These are phyloP conservation scores for Pseudodiploospora longispora DNA, from an alignment of 2,329 filamentous ascomycete species.

Conservation along the genomic window DNA sequence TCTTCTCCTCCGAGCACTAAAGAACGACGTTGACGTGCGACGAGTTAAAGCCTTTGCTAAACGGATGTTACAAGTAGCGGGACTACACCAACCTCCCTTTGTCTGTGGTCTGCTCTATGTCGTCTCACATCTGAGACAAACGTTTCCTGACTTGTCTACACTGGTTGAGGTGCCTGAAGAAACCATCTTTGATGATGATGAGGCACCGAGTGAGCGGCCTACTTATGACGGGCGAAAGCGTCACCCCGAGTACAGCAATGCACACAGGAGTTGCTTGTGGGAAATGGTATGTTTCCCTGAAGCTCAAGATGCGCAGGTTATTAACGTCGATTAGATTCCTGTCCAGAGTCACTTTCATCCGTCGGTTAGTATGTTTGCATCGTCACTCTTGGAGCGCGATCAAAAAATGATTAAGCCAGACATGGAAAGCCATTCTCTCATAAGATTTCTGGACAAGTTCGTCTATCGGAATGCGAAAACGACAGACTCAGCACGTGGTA, in stretches of 20 bases:
- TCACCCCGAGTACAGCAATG: conserved; percentile 85
- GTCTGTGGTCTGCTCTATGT: conserved; percentile 89
- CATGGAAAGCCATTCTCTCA: conserved; percentile 79
- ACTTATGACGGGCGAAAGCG: conserved; percentile 84
- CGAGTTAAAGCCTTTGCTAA: conserved; percentile 95
- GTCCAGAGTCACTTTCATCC: conserved; percentile 73
- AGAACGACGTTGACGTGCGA: conserved; percentile 81
- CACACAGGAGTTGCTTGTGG: conserved; percentile 90
- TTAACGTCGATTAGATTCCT: conserved; percentile 24
- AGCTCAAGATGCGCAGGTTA: not conserved
- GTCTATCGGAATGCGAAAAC: conserved; percentile 93
- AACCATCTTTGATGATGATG: conserved; percentile 57
- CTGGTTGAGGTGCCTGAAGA: conserved; percentile 77
- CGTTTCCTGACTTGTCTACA: conserved; percentile 71
- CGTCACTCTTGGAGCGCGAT: conserved; percentile 59
- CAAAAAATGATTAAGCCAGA: conserved; percentile 82
- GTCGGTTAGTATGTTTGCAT: conserved; percentile 78
- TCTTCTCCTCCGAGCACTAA: conserved; percentile 78
- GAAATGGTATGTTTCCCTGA: conserved; percentile 55
- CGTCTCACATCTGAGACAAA: conserved; percentile 68
- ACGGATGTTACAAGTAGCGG: conserved; percentile 78
- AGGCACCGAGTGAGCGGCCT: conserved; percentile 38
- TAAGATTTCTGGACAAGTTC: conserved; percentile 95
- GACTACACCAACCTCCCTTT: conserved; percentile 86
- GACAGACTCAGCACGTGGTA: conserved; percentile 58